Base-by-base conservation (phyloP, 2,329 filamentous ascomycete genomes). In the Sphaceloma murrayae region DNA sequence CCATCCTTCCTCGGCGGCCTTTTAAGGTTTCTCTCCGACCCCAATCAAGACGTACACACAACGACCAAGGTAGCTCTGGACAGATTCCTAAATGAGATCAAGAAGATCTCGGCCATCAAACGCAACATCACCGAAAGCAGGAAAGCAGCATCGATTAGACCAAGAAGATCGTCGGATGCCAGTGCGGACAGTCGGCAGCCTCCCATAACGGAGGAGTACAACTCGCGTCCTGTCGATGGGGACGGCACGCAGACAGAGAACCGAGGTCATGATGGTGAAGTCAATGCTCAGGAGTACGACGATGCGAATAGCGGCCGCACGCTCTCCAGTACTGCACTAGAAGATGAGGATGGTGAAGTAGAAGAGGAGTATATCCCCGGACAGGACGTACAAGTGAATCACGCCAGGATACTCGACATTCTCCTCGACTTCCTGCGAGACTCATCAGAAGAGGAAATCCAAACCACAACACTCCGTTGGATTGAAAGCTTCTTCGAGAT, bases 331-430 rank as follows among this genome's bases (percentile, higher is more conserved):
- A 65, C 64, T 13, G 68, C 67, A 21, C 68, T 69, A n/a, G 69
- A 70, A 2, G 54, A 57, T 9, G 51, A 53, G 13, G 53, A 48
- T 11, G 53, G 51, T 11, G 79, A 77, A 49, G 78, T 75, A 33
- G 88, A 94, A 54, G 88, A 88, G 48, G 91, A 96, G 58, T 98
- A 89, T 87, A 81, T 96, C 34, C 93, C 93, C 0, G 91, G 93
- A 1, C 91, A 98, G 63, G 91, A 98, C 61, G 87, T 95, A 5
- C 82, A 93, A 48, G 85, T 98, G 49, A 89, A 96, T 62, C 85
- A 94, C 62, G 80, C 85, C 48, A 85, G 82, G 52, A 94, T 98
- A 26, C 67, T 98, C 36, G 85, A 93, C 54, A 98, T 96, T 44
- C 66, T 98, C 31, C 87, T 94, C 2, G 80, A 81, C 9, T 95